phyloP scores from a whole-genome alignment of 441 rosid genomes.

The Manihot esculenta region DNA sequence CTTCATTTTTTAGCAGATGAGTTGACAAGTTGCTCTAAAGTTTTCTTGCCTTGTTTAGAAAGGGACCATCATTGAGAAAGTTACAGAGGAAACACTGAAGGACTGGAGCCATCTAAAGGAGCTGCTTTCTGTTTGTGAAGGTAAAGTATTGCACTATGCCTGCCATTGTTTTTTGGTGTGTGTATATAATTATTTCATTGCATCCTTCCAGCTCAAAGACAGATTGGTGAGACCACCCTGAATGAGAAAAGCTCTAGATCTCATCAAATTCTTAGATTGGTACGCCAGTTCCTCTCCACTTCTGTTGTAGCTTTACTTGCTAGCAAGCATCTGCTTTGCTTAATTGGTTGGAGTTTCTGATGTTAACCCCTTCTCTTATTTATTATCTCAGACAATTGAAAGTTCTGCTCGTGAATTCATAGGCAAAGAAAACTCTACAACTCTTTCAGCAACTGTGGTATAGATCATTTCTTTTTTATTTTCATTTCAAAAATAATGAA shows the following conservation, averaged over 20 bases:
- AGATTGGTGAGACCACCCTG: constrained; percentile 75
- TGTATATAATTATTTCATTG: constrained; percentile 13
- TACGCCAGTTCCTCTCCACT: constrained; percentile 25
- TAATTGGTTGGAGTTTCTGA: constrained; percentile 1
- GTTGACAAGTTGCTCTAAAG: constrained; percentile 16
- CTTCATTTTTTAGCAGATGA: background rate
- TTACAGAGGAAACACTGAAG: constrained; percentile 41
- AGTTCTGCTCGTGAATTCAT: constrained; percentile 81
- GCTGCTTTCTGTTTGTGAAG: constrained; percentile 66
- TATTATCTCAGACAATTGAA: constrained; percentile 60
- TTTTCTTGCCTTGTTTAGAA: constrained; percentile 43
- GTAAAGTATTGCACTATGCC: constrained; percentile 35
- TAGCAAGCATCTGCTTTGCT: background rate
- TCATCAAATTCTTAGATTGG: constrained; percentile 89
- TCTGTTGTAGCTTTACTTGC: constrained; percentile 17
- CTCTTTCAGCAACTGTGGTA: constrained; percentile 84
- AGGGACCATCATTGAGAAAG: constrained; percentile 68
- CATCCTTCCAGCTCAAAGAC: constrained; percentile 65
- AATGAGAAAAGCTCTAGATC: constrained; percentile 91
- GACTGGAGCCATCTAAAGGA: constrained; percentile 48
- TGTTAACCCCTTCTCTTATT: background rate
- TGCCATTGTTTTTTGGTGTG: constrained; percentile 22
- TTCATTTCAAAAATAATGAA: background rate
- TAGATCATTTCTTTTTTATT: constrained; percentile 22
- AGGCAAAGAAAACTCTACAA: constrained; percentile 63